Conservation (phyloP, 2,329 filamentous ascomycete genomes). For the Penicillium oxalicum region DNA sequence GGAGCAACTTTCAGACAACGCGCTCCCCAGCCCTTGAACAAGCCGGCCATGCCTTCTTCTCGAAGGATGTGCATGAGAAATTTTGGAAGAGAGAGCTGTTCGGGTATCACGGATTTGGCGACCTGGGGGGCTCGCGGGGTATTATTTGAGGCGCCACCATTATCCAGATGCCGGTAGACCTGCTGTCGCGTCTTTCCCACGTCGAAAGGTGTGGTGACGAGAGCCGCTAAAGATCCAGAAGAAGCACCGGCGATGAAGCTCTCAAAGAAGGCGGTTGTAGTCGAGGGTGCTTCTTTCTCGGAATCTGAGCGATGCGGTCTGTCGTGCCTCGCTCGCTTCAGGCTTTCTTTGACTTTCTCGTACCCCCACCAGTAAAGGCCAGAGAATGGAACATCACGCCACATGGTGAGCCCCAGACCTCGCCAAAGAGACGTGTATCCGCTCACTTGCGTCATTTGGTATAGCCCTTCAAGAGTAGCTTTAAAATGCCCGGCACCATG, state of each 20-base stretch:
- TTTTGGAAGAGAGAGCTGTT: slow-evolving; percentile 70
- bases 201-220: slow-evolving; percentile 91
- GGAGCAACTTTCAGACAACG: slow-evolving; percentile 91
- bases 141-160: slow-evolving; percentile 24
- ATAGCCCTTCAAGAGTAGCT: slow-evolving; percentile 69
- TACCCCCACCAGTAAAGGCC: slow-evolving; percentile 98
- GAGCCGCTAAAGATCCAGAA: slow-evolving; percentile 77
- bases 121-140: slow-evolving; percentile 5
- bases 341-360: slow-evolving; percentile 66
- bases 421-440: slow-evolving; percentile 85
- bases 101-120: slow-evolving; percentile 46
- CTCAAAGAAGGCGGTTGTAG: slow-evolving; percentile 65
- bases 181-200: slow-evolving; percentile 96
- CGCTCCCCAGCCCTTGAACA: slow-evolving; percentile 90
- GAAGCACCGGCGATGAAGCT: slow-evolving; percentile 80
- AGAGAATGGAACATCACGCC: slow-evolving; percentile 96
- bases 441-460: slow-evolving; percentile 68
- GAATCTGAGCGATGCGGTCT: slow-evolving; percentile 17
- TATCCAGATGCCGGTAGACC: slow-evolving; percentile 60
- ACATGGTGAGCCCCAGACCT: slow-evolving; percentile 82
- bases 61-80: slow-evolving; percentile 89
- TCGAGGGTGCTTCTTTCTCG: slow-evolving; percentile 59
- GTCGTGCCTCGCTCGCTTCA: slow-evolving; percentile 63
- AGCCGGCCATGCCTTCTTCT: slow-evolving; percentile 70
- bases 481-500: slow-evolving; percentile 62